These are phyloP conservation scores for Sporothrix phasma DNA, from an alignment of 2,329 filamentous ascomycete genomes.

Conservation along the genomic window DNA sequence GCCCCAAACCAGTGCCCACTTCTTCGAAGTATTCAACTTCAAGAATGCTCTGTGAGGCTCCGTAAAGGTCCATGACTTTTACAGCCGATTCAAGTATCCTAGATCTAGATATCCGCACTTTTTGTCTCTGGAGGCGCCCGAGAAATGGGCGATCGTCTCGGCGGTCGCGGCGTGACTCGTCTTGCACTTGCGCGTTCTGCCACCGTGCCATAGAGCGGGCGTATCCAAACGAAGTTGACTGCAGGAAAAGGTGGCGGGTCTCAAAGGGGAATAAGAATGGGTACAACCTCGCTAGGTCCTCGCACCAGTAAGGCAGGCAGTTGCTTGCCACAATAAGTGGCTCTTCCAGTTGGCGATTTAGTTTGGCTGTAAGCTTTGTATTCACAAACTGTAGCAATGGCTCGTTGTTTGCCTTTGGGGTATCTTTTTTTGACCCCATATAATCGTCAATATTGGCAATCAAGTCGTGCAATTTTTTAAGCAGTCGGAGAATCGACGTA, in stretches of 20 bases:
- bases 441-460: slow-evolving; percentile 93
- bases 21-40: slow-evolving; percentile 99
- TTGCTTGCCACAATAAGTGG: slow-evolving; percentile 94
- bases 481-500: slow-evolving; percentile 73
- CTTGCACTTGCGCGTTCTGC: slow-evolving; percentile 81
- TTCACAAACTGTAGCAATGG: slow-evolving; percentile 93
- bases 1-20: slow-evolving; percentile 89
- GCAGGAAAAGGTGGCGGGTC: slow-evolving; percentile 89
- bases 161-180: slow-evolving; percentile 71
- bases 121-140: slow-evolving; percentile 85
- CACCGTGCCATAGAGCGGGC: slow-evolving; percentile 94
- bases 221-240: slow-evolving; percentile 97
- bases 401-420: slow-evolving; percentile 64
- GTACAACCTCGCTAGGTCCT: slow-evolving; percentile 85
- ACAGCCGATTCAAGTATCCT: slow-evolving; percentile 93
- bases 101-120: slow-evolving; percentile 91
- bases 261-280: slow-evolving; percentile 98
- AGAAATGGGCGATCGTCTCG: slow-evolving; percentile 87
- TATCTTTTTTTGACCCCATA: slow-evolving; percentile 63
- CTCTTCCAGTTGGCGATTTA: slow-evolving; percentile 94
- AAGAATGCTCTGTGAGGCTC: slow-evolving; percentile 87
- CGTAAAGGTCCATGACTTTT: slow-evolving; percentile 98
- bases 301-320: slow-evolving; percentile 90
- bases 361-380: slow-evolving; percentile 92
- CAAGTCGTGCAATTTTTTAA: slow-evolving; percentile 84